Evolutionary conservation across 768 basidiomycete genomes (phyloP).

Genomic region (Rhodosporidiobolus sp.): DNA sequence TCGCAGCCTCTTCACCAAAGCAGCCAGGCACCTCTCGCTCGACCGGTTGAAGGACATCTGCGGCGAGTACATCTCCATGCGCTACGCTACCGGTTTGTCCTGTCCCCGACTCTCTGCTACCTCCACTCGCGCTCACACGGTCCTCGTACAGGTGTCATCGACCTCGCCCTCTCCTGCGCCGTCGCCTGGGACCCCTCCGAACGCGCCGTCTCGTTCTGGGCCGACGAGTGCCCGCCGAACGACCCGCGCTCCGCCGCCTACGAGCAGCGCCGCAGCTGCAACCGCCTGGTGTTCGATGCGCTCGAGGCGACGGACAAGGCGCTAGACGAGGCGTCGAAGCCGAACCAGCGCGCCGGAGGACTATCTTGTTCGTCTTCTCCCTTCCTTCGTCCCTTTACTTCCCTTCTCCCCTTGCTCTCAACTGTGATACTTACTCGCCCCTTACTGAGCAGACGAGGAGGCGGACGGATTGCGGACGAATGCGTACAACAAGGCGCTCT

Average conservation of each 20-base stretch:
- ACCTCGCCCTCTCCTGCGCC: conserved; percentile 80
- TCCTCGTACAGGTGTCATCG: conserved; percentile 75
- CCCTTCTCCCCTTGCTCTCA: no score
- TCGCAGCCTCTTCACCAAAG: conserved; percentile 82
- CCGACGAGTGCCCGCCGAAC: conserved; percentile 58
- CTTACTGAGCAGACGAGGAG: conserved; percentile 51
- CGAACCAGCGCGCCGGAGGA: not conserved
- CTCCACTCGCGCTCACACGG: not conserved
- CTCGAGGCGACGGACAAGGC: conserved; percentile 71
- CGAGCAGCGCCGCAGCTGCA: conserved; percentile 67
- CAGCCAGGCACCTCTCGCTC: conserved; percentile 75
- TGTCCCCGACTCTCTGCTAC: not conserved
- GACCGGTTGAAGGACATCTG: conserved; percentile 80
- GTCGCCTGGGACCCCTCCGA: conserved; percentile 71
- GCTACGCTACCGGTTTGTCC: conserved; percentile 69
- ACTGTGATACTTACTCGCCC: not conserved
- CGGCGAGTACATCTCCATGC: conserved; percentile 80
- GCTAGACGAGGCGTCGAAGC: conserved; percentile 52
- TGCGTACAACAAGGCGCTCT: conserved; percentile 81
- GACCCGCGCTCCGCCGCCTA: conserved; percentile 62
- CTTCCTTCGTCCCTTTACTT: no score
- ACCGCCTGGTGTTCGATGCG: conserved; percentile 78
- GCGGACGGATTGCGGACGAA: conserved; percentile 72
- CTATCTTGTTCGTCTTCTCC: conserved; percentile 11
- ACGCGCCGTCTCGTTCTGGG: conserved; percentile 61